Evolutionary conservation across 805 yeast species (phyloP), one percentile per base, ranked within the genome.

Genomic region (Wickerhamiella nectarea): DNA sequence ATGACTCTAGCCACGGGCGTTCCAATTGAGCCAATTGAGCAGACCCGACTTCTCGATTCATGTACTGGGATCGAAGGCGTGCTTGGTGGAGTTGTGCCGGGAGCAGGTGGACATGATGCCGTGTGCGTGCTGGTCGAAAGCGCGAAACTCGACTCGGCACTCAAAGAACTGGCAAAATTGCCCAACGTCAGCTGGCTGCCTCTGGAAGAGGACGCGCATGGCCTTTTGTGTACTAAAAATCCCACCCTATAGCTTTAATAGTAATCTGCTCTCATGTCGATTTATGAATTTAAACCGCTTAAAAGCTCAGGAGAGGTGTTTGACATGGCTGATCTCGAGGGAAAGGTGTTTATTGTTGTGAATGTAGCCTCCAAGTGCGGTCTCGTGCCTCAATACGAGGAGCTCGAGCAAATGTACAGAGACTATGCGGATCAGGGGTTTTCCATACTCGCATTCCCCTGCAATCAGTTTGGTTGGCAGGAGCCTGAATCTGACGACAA

Each of bases 31-130:
- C 98, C 98, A 0, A 60, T 56, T 1, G 65, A 69, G 17, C 98
- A 91, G 61, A 82, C 95, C 0, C 47, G 52, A 1, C 65, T 91
- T 5, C 63, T 91, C 6, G 75, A 89, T 55, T 58, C 65, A 14
- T 75, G 81, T 46, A 58, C 69, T 34, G 36, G 45, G 7, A 56
- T 83, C 17, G 66, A 65, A 0, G 98, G 98, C 12, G 91, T 85
- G 24, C 52, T 89, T 15, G 94, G 95, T 0, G 96, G 95, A n/a
- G 87, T 91, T 26, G 94, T 91, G 3, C 98, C 98, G 0, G 98
- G 98, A 2, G 98, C 98, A 0, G 98, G 98, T 21, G 98, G 98
- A 0, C 81, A 77, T 57, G 98, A 91, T 65, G 98, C 98, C 0
- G 74, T 91, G 15, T 74, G 93, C 45, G 55, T 89, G 21, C 60